Base-by-base conservation (phyloP, 2,329 filamentous ascomycete species). In the Dryadomyces quercus-mongolicae region DNA sequence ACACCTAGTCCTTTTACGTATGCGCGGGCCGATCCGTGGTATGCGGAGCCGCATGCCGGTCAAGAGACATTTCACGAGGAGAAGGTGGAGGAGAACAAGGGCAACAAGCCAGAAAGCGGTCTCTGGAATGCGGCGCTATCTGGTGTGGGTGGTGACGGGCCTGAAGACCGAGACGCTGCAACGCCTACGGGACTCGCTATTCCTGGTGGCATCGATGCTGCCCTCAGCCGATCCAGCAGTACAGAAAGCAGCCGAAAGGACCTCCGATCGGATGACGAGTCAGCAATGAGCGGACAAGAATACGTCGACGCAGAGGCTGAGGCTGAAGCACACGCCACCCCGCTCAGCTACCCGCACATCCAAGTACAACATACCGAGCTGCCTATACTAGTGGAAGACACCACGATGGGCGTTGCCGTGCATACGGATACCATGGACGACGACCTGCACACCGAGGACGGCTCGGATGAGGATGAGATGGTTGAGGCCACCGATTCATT, bases 1-100 rank as follows among this genome's bases (percentile, higher is more conserved):
- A 85, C 83, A 1, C 82, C 84, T 0, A 93, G 85, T 63, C 89
- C 88, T 0, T 87, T 94, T 63, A 91, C 86, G 1, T 81, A 88
- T 60, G 80, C 88, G 2, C 72, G 67, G 34, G 66, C 74, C 40
- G 81, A 84, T 48, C 75, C 78, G 54, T 76, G 74, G 74, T 74
- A 74, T 57, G 65, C 67, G 0, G 68, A 68, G 34, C 55, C 66
- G 8, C 60, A 58, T 57, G 59, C 22, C 42, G 51, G 12, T 57
- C 46, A 6, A 51, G 51, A 38, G 55, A 52, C 45, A 53, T 5
- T 15, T 25, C 22, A 2, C 3, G 25, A 12, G 8, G 6, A 34
- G 2, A 22, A 38, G 20, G 10, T n/a, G 9, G 6, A 48, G 21
- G 16, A 38, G n/a, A 45, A 22, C 8, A 13, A 2, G 34, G 16